These are phyloP conservation scores for Podospora fimiseda DNA, from an alignment of 495 filamentous ascomycete species.

Conservation along the genomic window DNA sequence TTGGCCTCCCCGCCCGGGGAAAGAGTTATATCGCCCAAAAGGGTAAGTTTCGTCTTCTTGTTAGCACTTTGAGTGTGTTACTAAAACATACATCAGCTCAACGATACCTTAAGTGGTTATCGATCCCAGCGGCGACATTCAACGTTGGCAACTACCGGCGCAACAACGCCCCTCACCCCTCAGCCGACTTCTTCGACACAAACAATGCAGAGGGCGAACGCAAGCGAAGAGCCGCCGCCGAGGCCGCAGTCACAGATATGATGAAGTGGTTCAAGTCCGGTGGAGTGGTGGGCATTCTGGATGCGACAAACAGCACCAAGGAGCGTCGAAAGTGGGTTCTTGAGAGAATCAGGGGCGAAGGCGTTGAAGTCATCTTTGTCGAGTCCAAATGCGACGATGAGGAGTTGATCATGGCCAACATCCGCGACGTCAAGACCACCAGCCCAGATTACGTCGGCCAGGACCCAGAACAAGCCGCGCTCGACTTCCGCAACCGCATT, in stretches of 20 bases:
- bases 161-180: slow-evolving; percentile 73
- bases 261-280: slow-evolving; percentile 74
- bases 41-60: slow-evolving; percentile 49
- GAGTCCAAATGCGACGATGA: slow-evolving; percentile 95
- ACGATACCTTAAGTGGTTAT: slow-evolving; percentile 92
- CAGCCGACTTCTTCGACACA: slow-evolving; percentile 88
- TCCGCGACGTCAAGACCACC: slow-evolving; percentile 93
- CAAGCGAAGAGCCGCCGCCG: slow-evolving; percentile 75
- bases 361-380: slow-evolving; percentile 87
- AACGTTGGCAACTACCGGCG: slow-evolving; percentile 95
- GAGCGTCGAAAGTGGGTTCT: slow-evolving; percentile 84
- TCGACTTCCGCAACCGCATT: slow-evolving; percentile 90
- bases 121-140: slow-evolving; percentile 86
- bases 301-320: slow-evolving; percentile 94
- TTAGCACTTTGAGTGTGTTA: no score
- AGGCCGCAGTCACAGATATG: slow-evolving; percentile 89
- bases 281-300: slow-evolving; percentile 83
- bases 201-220: slow-evolving; percentile 84
- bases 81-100: no score
- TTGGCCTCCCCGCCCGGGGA: slow-evolving; percentile 87
- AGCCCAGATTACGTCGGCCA: slow-evolving; percentile 91
- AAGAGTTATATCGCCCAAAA: slow-evolving; percentile 97
- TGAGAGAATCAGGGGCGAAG: slow-evolving; percentile 61
- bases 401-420: slow-evolving; percentile 92
- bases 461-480: slow-evolving; percentile 82